Percentiles rank a stretch among this genome's conserved stretches.
Conservation (phyloP, 192 early-diverging fungal genomes). For the Umbelopsis sp. region DNA sequence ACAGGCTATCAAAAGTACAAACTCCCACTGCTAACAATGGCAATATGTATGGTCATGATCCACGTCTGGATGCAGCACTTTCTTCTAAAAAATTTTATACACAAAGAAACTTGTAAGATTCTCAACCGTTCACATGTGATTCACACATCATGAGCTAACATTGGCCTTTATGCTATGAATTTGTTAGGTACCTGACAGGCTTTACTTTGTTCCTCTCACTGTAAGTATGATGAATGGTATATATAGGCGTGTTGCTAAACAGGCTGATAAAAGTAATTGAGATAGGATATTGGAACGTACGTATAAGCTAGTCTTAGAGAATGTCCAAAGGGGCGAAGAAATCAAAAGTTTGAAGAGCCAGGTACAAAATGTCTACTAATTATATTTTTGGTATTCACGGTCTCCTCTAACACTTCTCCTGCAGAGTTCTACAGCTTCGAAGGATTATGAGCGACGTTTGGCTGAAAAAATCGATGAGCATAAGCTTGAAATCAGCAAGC, state of each 20-base stretch:
- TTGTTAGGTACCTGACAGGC: slow-evolving; percentile 57
- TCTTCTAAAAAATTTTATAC: slow-evolving; percentile 58
- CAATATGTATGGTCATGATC: slow-evolving; percentile 29
- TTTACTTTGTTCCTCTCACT: slow-evolving; percentile 57
- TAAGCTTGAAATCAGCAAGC: slow-evolving; percentile 22
- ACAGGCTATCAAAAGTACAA: slow-evolving; percentile 43
- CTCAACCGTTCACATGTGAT: not conserved
- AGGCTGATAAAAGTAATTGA: not conserved
- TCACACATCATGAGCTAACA: not conserved
- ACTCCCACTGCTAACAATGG: slow-evolving; percentile 20
- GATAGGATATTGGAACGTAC: slow-evolving; percentile 60
- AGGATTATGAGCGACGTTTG: not conserved
- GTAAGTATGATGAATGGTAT: slow-evolving; percentile 25
- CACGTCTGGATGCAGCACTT: slow-evolving; percentile 38
- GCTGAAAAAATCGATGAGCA: slow-evolving; percentile 10
- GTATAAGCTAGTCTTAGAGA: slow-evolving; percentile 48
- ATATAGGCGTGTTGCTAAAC: not conserved
- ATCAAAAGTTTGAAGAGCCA: slow-evolving; percentile 25
- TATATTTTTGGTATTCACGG: not conserved
- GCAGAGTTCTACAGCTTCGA: not conserved
- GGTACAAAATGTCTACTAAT: too few relatives aligned
- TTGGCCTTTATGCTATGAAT: not conserved
- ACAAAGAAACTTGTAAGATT: slow-evolving; percentile 58
- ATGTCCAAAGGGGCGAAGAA: slow-evolving; percentile 53
- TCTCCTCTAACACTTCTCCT: not conserved